Conservation (phyloP, 371 early-diverging fungal species). For the Basidiobolus heterosporus region DNA sequence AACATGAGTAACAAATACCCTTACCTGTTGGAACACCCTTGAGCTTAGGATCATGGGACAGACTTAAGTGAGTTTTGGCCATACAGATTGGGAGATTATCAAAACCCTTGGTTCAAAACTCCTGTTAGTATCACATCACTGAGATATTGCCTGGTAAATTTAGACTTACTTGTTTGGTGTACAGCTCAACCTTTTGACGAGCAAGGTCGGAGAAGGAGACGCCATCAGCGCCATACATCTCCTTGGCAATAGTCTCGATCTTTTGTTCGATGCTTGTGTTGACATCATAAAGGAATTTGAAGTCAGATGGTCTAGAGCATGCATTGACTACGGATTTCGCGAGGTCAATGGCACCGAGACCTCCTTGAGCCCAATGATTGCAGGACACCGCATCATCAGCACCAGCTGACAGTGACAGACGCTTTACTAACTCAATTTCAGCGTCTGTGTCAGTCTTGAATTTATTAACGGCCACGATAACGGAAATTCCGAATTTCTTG, state of each 20-base stretch:
- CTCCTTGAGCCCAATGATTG: constrained; percentile 87
- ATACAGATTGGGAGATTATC: constrained; percentile 82
- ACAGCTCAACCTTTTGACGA: constrained; percentile 58
- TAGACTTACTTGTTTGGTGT: constrained; percentile 36
- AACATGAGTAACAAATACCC: not conserved
- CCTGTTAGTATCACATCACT: too few species aligned
- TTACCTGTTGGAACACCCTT: constrained; percentile 80
- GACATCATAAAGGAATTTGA: constrained; percentile 75
- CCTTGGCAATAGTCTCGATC: constrained; percentile 76
- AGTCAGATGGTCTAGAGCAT: constrained; percentile 37
- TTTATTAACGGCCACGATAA: constrained; percentile 85
- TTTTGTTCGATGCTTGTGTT: constrained; percentile 61
- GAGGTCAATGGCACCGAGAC: constrained; percentile 73
- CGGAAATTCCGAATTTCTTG: constrained; percentile 72
- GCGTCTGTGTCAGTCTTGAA: constrained; percentile 78
- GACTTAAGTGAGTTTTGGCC: constrained; percentile 91
- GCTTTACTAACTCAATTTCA: constrained; percentile 66
- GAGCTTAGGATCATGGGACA: constrained; percentile 75
- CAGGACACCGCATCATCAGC: constrained; percentile 72
- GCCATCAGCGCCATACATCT: constrained; percentile 88
- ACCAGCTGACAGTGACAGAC: constrained; percentile 61
- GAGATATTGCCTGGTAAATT: not conserved
- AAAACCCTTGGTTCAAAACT: constrained; percentile 43
- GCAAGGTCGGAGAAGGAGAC: constrained; percentile 69
- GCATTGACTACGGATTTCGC: constrained; percentile 69